These are phyloP conservation scores for Hortaea sp. DNA, from an alignment of 2,329 filamentous ascomycete genomes.

Conservation along the genomic window DNA sequence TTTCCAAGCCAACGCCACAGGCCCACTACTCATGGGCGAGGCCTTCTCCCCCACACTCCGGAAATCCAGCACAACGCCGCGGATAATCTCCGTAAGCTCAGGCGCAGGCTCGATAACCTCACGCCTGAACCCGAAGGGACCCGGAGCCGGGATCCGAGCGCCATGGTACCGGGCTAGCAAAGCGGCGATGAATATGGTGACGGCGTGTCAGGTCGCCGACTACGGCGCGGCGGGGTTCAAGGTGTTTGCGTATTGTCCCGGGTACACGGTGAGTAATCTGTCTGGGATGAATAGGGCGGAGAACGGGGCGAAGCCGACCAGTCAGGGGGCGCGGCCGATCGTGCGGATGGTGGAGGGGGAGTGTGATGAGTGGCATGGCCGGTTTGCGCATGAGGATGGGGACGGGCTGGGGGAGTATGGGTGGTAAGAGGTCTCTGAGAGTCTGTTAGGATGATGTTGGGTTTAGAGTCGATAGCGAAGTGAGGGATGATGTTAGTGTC, in stretches of 20 bases:
- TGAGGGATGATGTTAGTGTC: too few relatives aligned
- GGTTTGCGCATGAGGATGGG: neutral
- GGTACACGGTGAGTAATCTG: constrained; percentile 29
- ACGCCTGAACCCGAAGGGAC: constrained; percentile 16
- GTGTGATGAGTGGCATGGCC: neutral
- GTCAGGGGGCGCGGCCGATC: constrained; percentile 2
- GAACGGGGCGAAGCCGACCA: constrained; percentile 26
- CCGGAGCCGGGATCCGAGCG: constrained; percentile 10
- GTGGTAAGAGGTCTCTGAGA: neutral
- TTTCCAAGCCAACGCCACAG: constrained; percentile 21
- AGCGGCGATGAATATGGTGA: constrained; percentile 31
- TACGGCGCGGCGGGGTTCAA: constrained; percentile 22
- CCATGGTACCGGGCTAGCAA: constrained; percentile 27
- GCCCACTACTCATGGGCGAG: constrained; percentile 13
- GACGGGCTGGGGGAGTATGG: neutral
- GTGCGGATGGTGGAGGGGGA: neutral
- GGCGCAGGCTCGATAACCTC: constrained; percentile 26
- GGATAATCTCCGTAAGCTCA: constrained; percentile 28
- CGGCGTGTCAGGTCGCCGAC: constrained; percentile 20
- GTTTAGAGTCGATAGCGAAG: too few relatives aligned
- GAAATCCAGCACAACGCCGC: constrained; percentile 10
- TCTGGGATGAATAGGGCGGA: constrained; percentile 24
- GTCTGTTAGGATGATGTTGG: too few relatives aligned
- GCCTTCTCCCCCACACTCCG: constrained; percentile 19
- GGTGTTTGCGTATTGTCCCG: constrained; percentile 30